Evolutionary conservation across 768 basidiomycete species (phyloP).

Genomic region (Cytidiella melzeri): DNA sequence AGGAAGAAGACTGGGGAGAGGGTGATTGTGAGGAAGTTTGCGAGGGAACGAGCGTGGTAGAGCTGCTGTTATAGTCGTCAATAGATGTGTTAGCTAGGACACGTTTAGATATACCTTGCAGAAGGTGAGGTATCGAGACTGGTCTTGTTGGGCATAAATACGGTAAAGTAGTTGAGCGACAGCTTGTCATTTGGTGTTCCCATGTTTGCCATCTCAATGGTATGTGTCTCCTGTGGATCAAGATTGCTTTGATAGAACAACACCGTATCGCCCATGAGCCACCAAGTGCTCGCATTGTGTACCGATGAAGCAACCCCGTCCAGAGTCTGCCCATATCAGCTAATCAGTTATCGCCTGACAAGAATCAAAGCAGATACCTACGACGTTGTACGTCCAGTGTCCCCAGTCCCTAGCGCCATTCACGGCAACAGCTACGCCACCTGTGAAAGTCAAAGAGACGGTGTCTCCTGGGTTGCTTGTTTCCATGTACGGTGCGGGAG

Average conservation of each 20-base stretch:
- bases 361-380: constrained; percentile 5
- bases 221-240: constrained; percentile 40
- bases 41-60: background rate
- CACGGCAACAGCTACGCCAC: constrained; percentile 23
- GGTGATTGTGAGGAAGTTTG: background rate
- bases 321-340: constrained; percentile 27
- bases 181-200: constrained; percentile 31
- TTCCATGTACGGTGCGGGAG: constrained; percentile 19
- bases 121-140: background rate
- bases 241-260: constrained; percentile 61
- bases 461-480: constrained; percentile 35
- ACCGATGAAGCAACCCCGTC: background rate
- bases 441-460: constrained; percentile 37
- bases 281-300: constrained; percentile 41
- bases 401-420: constrained; percentile 19
- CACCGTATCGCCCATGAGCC: constrained; percentile 34
- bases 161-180: constrained; percentile 10
- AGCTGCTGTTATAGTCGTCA: background rate
- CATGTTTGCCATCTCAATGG: constrained; percentile 46
- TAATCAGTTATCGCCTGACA: constrained; percentile 38
- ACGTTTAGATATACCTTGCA: background rate
- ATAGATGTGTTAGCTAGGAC: background rate
- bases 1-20: background rate
- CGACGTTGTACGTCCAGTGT: constrained; percentile 22
- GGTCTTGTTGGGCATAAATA: background rate